Percentiles rank a stretch among this genome's conserved stretches.
Conservation (phyloP, 257 asterid species). For the Scutellaria minor region DNA sequence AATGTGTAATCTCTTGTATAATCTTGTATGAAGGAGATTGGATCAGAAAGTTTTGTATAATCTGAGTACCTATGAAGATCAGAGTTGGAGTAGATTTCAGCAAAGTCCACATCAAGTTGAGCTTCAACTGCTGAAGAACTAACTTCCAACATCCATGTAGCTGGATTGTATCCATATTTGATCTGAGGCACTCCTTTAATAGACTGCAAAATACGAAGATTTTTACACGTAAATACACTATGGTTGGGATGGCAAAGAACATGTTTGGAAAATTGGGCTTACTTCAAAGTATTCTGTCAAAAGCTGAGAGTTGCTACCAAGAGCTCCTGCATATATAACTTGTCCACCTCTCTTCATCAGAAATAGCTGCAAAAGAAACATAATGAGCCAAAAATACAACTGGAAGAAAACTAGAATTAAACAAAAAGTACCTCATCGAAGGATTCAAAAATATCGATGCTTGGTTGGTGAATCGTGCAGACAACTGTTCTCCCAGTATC, state of each 20-base stretch:
- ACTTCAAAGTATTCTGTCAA: conserved; percentile 67
- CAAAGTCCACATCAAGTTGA: conserved; percentile 56
- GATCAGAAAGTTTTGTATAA: neutral
- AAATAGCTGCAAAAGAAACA: conserved; percentile 44
- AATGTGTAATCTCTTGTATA: neutral
- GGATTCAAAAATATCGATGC: conserved; percentile 72
- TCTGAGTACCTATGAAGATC: conserved; percentile 51
- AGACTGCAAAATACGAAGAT: conserved; percentile 38
- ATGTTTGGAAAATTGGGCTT: neutral
- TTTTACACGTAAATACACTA: neutral
- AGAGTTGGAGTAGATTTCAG: conserved; percentile 56
- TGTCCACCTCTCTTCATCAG: conserved; percentile 77
- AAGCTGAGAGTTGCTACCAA: conserved; percentile 59
- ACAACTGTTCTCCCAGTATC: conserved; percentile 76
- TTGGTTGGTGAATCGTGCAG: conserved; percentile 78
- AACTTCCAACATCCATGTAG: conserved; percentile 74
- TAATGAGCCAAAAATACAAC: neutral
- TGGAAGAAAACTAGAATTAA: neutral
- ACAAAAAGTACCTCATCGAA: conserved; percentile 59
- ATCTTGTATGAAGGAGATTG: neutral
- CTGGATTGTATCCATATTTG: conserved; percentile 66
- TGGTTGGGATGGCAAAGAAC: conserved; percentile 4
- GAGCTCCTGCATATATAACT: conserved; percentile 71
- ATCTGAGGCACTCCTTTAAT: conserved; percentile 57
- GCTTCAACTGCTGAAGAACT: conserved; percentile 58